Base-by-base conservation (phyloP, 495 filamentous ascomycete genomes). In the Articulospora tetracladia region DNA sequence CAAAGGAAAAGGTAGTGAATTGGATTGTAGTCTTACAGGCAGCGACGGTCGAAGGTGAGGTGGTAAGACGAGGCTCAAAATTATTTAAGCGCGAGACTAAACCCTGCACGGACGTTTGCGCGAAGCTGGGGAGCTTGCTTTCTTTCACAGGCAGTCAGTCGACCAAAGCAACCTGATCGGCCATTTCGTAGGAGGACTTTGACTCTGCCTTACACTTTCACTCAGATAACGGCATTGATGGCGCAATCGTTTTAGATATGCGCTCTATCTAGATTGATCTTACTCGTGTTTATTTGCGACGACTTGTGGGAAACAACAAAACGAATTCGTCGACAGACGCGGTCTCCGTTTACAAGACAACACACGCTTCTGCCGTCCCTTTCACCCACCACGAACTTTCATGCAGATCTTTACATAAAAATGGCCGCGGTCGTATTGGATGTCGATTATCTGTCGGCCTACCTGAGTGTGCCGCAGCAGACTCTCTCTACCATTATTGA, bases 361-460 rank as follows among this genome's bases (percentile, higher is more conserved):
- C 24, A 44, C 56, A 34, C 49, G 39, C 39, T 17, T 44, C 20
- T 44, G 15, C 15, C n/a, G n/a, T 48, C 27, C 58, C 48, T n/a
- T 65, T 63, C 58, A 58, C 41, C 17, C 27, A 62, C 46, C 53
- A 57, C 61, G 41, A 49, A 55, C 13, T 24, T 61, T 62, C 28
- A 66, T 66, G 63, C 62, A 39, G 44, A 64, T 26, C 28, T 30
- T 19, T 55, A 22, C n/a, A 28, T 55, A 36, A 47, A 39, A 27
- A 94, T 94, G 91, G 90, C 90, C 66, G 81, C 87, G 62, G 84
- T 81, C 51, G 85, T 83, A 53, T 75, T 93, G 19, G 90, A 96
- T 77, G 70, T 90, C 51, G 79, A 81, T 61, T 93, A 89, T 74
- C 74, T 97, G 54, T 82, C 90, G 62, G 77, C 84, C 27, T 90